A percentile compares a stretch with the other conserved stretches of the same genome.
Conservation (phyloP, 2,329 filamentous ascomycete genomes). For the Cercospora canescens region DNA sequence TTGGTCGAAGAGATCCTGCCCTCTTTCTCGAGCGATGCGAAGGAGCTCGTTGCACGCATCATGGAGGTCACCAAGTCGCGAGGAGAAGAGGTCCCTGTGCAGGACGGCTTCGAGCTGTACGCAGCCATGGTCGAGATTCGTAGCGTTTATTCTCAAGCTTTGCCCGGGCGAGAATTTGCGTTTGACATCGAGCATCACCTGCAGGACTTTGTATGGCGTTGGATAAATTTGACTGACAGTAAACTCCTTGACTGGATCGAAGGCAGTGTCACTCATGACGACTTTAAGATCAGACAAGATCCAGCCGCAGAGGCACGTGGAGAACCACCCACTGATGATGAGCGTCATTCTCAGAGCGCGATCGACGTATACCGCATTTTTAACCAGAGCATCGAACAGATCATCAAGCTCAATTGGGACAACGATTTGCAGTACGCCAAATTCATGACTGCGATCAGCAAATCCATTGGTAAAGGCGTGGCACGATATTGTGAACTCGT, state of each 20-base stretch:
- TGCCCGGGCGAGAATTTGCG: constrained; percentile 73
- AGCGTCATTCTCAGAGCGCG: constrained; percentile 89
- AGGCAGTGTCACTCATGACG: constrained; percentile 85
- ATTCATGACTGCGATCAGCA: constrained; percentile 93
- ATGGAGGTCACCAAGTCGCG: constrained; percentile 69
- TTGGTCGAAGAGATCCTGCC: constrained; percentile 83
- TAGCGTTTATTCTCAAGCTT: constrained; percentile 71
- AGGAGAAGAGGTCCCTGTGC: constrained; percentile 74
- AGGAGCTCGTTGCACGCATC: constrained; percentile 80
- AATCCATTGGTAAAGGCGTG: constrained; percentile 78
- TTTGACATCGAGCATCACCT: constrained; percentile 86
- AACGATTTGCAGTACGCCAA: constrained; percentile 91
- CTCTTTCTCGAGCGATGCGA: constrained; percentile 84
- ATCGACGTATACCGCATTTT: constrained; percentile 94
- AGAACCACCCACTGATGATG: constrained; percentile 66
- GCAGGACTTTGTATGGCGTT: constrained; percentile 93
- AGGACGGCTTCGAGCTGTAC: constrained; percentile 95
- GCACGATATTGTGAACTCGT: constrained; percentile 88
- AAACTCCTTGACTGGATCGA: constrained; percentile 84
- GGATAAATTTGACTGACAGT: constrained; percentile 78
- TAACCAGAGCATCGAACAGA: constrained; percentile 85
- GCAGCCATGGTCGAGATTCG: constrained; percentile 83
- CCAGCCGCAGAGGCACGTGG: constrained; percentile 54
- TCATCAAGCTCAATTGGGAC: constrained; percentile 85
- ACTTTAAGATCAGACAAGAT: constrained; percentile 73